phyloP scores from a whole-genome alignment of 306 rosid species.

The Begonia peltatifolia region DNA sequence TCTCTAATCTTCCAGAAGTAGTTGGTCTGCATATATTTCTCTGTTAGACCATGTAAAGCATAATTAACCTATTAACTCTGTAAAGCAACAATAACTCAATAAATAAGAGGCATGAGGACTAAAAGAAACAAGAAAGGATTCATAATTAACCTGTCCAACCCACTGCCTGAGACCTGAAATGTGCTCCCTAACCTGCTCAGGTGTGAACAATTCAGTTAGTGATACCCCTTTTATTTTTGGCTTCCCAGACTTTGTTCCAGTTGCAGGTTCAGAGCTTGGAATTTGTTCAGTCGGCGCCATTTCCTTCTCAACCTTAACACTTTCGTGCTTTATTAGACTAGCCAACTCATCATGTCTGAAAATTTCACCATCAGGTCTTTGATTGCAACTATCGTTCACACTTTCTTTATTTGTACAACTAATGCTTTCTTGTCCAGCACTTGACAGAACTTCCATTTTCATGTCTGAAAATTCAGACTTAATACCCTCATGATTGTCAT shows the following conservation, averaged over 20 bases:
- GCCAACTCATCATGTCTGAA: slow-evolving; percentile 29
- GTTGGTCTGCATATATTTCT: no score
- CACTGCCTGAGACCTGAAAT: slow-evolving; percentile 82
- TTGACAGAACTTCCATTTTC: slow-evolving; percentile 38
- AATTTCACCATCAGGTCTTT: slow-evolving; percentile 31
- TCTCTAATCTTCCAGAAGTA: not conserved
- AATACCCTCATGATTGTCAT: slow-evolving; percentile 29
- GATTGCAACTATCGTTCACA: slow-evolving; percentile 24
- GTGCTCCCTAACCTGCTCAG: slow-evolving; percentile 86
- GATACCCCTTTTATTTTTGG: slow-evolving; percentile 96
- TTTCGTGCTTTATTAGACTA: slow-evolving; percentile 44
- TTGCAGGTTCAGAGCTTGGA: slow-evolving; percentile 40
- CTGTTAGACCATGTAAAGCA: no score
- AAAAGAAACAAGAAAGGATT: no score
- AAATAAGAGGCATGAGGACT: no score
- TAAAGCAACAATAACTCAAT: no score
- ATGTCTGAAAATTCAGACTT: slow-evolving; percentile 52
- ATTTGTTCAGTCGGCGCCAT: slow-evolving; percentile 37
- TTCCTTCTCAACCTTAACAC: slow-evolving; percentile 55
- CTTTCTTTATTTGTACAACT: slow-evolving; percentile 38
- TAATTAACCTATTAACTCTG: no score
- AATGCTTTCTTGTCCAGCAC: slow-evolving; percentile 27
- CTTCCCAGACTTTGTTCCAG: slow-evolving; percentile 88
- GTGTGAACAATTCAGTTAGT: slow-evolving; percentile 79
- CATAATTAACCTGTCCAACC: slow-evolving; percentile 73